Base-by-base conservation (phyloP, 202 grass and related monocot species). In the Panicum hallii region DNA sequence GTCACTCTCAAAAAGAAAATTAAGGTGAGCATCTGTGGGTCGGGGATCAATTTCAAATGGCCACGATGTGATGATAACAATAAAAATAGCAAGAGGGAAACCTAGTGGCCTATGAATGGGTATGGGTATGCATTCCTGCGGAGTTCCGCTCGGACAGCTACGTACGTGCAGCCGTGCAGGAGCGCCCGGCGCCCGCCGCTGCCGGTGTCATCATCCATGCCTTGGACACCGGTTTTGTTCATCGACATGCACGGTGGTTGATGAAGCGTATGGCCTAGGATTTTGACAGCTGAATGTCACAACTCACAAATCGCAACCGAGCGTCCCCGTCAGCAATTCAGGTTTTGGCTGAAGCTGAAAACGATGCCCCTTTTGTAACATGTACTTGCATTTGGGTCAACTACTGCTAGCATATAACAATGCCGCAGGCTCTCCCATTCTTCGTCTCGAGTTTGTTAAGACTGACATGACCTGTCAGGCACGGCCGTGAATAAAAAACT, bases 21-120 rank as follows among this genome's bases (percentile, higher is more conserved):
- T 38, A n/a, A 40, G 17, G 17, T 11, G 26, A 13, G 5, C 1
- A 40, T 20, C 42, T 5, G 36, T 42, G 64, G 34, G 64, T 67
- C 42, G 7, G 16, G 17, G 10, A 68, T 43, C 36, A 44, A 38
- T 3, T 38, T 44, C 9, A 48, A 49, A 47, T 28, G 44, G 22
- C 12, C 44, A 30, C 14, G 44, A 16, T 49, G 44, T 16, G 69
- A 69, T 72, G n/a, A 63, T 30, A 49, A 30, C 69, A 49, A 72
- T 72, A 72, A 17, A 15, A 72, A 49, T 50, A 28, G 22, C 23
- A 12, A 72, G 69, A 48, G 44, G 12, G n/a, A 48, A 70, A 48
- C 69, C 69, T 15, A 48, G 22, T 72, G 44, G 69, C 7, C 13
- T 72, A 72, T 49, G 44, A 49, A 72, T 49, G 44, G n/a, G 69